Evolutionary conservation across 345 rosid species (phyloP), one percentile per base, ranked within the genome.

Genomic region (Luvunga scandens): DNA sequence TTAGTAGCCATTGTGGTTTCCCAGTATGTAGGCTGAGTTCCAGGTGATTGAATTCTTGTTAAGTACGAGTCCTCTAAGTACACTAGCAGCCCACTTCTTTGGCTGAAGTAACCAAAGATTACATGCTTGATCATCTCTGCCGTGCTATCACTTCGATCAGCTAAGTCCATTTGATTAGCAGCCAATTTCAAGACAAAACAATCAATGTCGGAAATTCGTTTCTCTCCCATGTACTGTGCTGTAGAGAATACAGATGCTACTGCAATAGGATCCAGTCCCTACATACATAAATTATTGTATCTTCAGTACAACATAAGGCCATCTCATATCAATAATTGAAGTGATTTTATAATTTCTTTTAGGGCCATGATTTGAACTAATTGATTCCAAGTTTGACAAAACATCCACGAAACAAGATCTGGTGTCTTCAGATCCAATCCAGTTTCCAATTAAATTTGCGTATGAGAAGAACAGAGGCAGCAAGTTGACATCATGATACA

Each of bases 71-170:
- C 94, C 77, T 92, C 97, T 27, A 90, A 79, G 72, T 79, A 83
- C 59, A 88, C 92, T 38, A 96, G 86, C 53, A 96, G 87, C 2
- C 99, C 99, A 28, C 86, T 96, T 82, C 90, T 88, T 67, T 96
- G 99, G 88, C 99, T 90, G 87, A 96, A 96, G 88, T 94, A 94
- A 59, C 99, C 98, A 12, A 86, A 92, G 1, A 88, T 87, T 2
- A 87, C 89, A 59, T 96, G 99, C 85, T 94, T 96, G 86, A 96
- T 96, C 92, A 89, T 94, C 86, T 96, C 99, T 1, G 99, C 99
- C 0, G 95, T 86, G 76, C 85, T 89, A 72, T 96, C 99, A 28
- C 98, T 90, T 36, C 99, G 85, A 39, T 86, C 87, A 6, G 91
- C 81, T 53, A 96, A 75, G 80, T 94, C 98, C 1, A 75, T 73